These are phyloP conservation scores for Cyberlindnera mrakii DNA, from an alignment of 805 yeast species.

Conservation along the genomic window DNA sequence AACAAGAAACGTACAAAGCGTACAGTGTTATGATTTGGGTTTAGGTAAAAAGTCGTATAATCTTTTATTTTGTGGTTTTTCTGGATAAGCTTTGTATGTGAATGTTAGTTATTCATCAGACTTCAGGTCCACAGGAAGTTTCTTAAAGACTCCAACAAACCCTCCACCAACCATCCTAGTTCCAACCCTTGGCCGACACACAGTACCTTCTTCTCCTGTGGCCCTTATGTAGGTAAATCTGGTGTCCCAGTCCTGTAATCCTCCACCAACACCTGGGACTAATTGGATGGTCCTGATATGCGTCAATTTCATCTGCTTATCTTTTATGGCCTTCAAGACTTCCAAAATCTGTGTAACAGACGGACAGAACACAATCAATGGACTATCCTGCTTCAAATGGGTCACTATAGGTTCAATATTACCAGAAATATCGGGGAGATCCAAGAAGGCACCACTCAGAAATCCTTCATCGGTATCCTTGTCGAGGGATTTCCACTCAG, in stretches of 20 bases:
- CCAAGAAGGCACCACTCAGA: constrained; percentile 39
- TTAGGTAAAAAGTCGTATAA: neutral
- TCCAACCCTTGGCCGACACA: constrained; percentile 48
- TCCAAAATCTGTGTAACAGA: constrained; percentile 43
- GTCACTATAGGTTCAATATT: constrained; percentile 29
- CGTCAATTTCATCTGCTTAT: constrained; percentile 27
- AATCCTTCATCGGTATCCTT: constrained; percentile 22
- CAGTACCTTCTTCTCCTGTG: constrained; percentile 34
- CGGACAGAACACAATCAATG: constrained; percentile 40
- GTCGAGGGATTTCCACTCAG: constrained; percentile 22
- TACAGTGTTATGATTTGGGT: constrained; percentile 6
- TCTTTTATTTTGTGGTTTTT: neutral
- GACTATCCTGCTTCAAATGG: constrained; percentile 34
- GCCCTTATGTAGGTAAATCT: constrained; percentile 34
- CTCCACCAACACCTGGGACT: constrained; percentile 44
- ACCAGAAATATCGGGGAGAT: constrained; percentile 38
- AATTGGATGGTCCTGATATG: constrained; percentile 36
- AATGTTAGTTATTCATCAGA: too few relatives aligned
- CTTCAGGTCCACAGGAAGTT: constrained; percentile 15
- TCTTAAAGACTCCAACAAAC: constrained; percentile 39
- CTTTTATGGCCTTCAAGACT: constrained; percentile 28
- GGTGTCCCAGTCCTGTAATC: constrained; percentile 47
- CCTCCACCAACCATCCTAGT: constrained; percentile 44
- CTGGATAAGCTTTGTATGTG: constrained; percentile 11
- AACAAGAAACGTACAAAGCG: constrained; percentile 24